Percentiles rank a stretch among this genome's conserved stretches.
These are phyloP conservation scores for Harringtonia aguacate DNA, from an alignment of 2,329 filamentous ascomycete genomes.

Conservation along the genomic window DNA sequence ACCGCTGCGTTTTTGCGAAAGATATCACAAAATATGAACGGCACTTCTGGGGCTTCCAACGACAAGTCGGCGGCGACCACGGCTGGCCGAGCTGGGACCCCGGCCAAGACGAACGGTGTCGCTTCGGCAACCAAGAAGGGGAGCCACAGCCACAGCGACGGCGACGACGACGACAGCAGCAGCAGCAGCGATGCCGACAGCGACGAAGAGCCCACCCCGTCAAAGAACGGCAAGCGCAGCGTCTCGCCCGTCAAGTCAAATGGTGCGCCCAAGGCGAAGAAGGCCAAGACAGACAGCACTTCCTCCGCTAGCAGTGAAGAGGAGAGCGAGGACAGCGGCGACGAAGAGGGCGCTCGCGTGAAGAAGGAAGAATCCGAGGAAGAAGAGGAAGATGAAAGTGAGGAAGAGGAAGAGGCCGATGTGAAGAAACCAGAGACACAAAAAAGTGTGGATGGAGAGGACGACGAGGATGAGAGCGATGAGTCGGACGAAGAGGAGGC, in stretches of 20 bases:
- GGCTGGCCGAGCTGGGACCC: no score
- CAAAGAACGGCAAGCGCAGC: constrained; percentile 5
- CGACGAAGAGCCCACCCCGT: constrained; percentile 10
- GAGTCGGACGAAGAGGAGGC: background rate
- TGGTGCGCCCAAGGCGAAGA: background rate
- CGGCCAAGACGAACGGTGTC: constrained; percentile 11
- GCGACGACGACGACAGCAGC: background rate
- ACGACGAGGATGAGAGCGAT: background rate
- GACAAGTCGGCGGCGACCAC: constrained; percentile 8
- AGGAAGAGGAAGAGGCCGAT: background rate
- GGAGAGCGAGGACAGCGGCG: background rate
- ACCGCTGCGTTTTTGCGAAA: constrained; percentile 9
- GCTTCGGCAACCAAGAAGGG: background rate
- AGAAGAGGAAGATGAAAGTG: background rate
- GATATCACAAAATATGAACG: constrained; percentile 8
- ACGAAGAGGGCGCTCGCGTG: background rate
- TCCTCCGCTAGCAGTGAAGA: background rate
- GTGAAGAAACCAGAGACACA: no score
- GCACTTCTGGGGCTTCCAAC: background rate
- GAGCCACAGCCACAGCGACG: no score
- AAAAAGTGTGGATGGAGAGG: background rate
- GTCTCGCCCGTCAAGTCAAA: background rate
- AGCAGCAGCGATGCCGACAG: constrained; percentile 12
- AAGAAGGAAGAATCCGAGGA: background rate
- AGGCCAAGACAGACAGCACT: background rate